Conservation (phyloP, 2,329 filamentous ascomycete species). For the Knufia petricola region DNA sequence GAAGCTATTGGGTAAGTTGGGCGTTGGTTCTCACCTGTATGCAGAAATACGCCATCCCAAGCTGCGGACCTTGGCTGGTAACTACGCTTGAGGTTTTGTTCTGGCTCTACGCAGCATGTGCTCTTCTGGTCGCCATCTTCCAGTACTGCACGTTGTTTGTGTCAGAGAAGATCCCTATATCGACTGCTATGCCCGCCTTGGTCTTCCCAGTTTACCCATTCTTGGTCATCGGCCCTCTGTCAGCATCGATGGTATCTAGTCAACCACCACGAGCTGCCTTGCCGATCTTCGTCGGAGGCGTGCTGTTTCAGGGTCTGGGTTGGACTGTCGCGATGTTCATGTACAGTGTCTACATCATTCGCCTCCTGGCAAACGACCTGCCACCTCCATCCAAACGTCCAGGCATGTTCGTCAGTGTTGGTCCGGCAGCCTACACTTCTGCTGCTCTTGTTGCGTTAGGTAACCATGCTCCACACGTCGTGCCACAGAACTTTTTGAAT, state of each 20-base stretch:
- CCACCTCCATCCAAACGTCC: conserved; percentile 55
- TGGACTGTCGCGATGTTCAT: conserved; percentile 59
- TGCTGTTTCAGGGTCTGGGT: conserved; percentile 61
- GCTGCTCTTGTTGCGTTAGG: conserved; percentile 9
- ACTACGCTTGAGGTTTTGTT: conserved; percentile 54
- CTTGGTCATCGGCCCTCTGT: conserved; percentile 63
- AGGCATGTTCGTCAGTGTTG: conserved; percentile 64
- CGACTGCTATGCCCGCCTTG: conserved; percentile 64
- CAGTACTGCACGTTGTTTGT: conserved; percentile 62
- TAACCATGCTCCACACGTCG: conserved; percentile 3
- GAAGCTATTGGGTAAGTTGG: conserved; percentile 59
- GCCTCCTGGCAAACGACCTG: conserved; percentile 56
- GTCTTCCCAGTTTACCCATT: conserved; percentile 65
- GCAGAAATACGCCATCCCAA: conserved; percentile 54
- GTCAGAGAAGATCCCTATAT: conserved; percentile 46
- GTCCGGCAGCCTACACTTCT: conserved; percentile 36
- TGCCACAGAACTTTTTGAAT: conserved; percentile 10
- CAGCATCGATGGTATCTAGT: conserved; percentile 51
- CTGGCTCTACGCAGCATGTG: conserved; percentile 56
- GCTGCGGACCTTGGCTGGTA: conserved; percentile 45
- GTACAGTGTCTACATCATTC: conserved; percentile 61
- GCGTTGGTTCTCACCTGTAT: conserved; percentile 59
- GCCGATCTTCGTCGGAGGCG: conserved; percentile 54
- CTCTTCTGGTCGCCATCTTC: conserved; percentile 50
- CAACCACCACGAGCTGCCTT: conserved; percentile 47